Evolutionary conservation across 1,139 yeast genomes (phyloP).

Genomic region (Pichia norvegensis): DNA sequence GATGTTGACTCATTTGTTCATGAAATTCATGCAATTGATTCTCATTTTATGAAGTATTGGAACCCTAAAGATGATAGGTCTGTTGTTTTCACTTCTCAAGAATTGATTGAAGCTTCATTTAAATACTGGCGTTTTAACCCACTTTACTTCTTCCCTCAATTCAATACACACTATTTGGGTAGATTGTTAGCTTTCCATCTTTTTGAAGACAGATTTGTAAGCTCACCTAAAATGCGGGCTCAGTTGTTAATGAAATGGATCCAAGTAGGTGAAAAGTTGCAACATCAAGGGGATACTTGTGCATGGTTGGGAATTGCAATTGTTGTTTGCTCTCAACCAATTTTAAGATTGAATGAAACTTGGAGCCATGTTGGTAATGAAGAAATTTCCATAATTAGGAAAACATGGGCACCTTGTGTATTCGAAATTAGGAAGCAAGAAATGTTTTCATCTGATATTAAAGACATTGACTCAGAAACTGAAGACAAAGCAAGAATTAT

Average conservation of each 20-base stretch:
- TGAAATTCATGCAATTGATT: constrained; percentile 51
- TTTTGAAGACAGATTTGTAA: constrained; percentile 38
- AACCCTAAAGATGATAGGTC: constrained; percentile 63
- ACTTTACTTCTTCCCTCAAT: constrained; percentile 57
- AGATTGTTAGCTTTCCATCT: constrained; percentile 65
- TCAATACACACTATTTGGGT: constrained; percentile 71
- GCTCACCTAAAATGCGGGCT: constrained; percentile 46
- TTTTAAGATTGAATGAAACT: constrained; percentile 61
- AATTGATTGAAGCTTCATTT: constrained; percentile 30
- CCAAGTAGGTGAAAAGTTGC: constrained; percentile 69
- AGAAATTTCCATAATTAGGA: constrained; percentile 54
- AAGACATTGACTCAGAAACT: background rate
- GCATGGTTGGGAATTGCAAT: constrained; percentile 92
- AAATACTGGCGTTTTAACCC: constrained; percentile 44
- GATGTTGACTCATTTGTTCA: constrained; percentile 45
- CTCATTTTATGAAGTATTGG: constrained; percentile 57
- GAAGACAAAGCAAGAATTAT: constrained; percentile 34
- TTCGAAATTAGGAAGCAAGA: constrained; percentile 48
- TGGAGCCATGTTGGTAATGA: constrained; percentile 71
- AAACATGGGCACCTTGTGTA: constrained; percentile 92
- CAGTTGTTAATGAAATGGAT: constrained; percentile 76
- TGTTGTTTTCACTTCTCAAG: constrained; percentile 36
- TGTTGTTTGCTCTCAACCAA: constrained; percentile 73
- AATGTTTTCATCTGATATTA: constrained; percentile 6
- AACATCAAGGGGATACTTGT: constrained; percentile 84